Evolutionary conservation across 1,139 yeast genomes (phyloP).

Genomic region (Hansenula anomala): DNA sequence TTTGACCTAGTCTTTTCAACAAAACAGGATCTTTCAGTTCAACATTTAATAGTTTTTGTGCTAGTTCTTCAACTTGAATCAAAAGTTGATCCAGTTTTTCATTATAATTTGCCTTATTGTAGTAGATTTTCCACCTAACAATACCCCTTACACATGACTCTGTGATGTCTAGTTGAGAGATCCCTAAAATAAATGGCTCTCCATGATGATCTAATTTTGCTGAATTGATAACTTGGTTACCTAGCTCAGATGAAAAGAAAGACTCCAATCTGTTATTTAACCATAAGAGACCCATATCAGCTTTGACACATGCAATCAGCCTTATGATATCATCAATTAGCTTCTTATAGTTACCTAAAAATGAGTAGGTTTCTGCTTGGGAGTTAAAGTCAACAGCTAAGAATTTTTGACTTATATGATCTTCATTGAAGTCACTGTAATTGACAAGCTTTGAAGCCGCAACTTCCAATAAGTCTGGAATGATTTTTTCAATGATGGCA

Average conservation of each 20-base stretch:
- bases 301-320: conserved; percentile 78
- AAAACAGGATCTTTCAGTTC: conserved; percentile 75
- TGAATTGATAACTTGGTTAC: conserved; percentile 56
- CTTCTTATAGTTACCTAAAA: conserved; percentile 74
- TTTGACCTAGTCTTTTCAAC: conserved; percentile 82
- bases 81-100: conserved; percentile 52
- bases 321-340: conserved; percentile 89
- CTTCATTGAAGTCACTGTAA: conserved; percentile 65
- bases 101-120: conserved; percentile 54
- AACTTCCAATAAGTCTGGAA: conserved; percentile 67
- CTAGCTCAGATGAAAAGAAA: conserved; percentile 73
- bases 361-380: conserved; percentile 71
- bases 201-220: conserved; percentile 48
- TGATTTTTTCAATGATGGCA: conserved; percentile 42
- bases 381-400: conserved; percentile 86
- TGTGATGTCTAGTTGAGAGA: conserved; percentile 78
- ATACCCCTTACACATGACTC: conserved; percentile 92
- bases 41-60: conserved; percentile 73
- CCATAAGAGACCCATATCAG: conserved; percentile 81
- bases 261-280: conserved; percentile 65
- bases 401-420: conserved; percentile 57
- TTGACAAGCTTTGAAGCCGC: conserved; percentile 78
- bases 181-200: conserved; percentile 72
- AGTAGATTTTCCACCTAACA: conserved; percentile 97
- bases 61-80: conserved; percentile 65